Conservation (phyloP, 2,329 filamentous ascomycete species). For the Paecilomyces formosus region DNA sequence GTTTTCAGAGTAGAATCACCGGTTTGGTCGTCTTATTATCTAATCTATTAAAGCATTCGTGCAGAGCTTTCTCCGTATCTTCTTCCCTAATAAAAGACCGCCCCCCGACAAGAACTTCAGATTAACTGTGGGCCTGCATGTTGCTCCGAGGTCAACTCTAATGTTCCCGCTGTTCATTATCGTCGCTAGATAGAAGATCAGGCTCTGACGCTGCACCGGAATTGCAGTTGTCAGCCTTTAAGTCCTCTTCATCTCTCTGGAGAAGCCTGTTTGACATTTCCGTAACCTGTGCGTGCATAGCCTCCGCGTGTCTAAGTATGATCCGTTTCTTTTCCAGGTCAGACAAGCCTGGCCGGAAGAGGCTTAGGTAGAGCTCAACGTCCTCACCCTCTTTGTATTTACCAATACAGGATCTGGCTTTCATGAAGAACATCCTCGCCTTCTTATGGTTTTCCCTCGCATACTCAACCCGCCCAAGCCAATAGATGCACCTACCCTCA, state of each 20-base stretch:
- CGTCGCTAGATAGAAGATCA: not conserved
- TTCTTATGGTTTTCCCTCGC: slow-evolving; percentile 6
- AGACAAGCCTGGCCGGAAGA: slow-evolving; percentile 4
- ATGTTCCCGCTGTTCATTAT: not conserved
- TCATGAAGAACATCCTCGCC: slow-evolving; percentile 12
- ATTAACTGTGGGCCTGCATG: no score
- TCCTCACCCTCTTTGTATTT: slow-evolving; percentile 11
- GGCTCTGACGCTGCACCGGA: not conserved
- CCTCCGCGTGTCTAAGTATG: not conserved
- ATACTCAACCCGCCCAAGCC: slow-evolving; percentile 18
- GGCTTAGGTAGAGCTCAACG: not conserved
- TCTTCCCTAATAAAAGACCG: no score
- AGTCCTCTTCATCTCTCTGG: not conserved
- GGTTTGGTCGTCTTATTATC: no score
- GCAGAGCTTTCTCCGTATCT: no score
- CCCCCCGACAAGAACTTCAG: no score
- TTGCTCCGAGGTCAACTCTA: no score
- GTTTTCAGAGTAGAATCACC: no score
- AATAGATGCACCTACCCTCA: slow-evolving; percentile 16
- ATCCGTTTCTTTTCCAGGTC: not conserved
- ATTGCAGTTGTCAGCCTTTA: not conserved
- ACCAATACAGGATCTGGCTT: slow-evolving; percentile 10
- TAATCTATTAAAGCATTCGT: no score
- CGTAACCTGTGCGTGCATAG: not conserved
- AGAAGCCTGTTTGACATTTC: not conserved